Evolutionary conservation across 2,329 filamentous ascomycete genomes (phyloP).

Genomic region (Penicillium palitans): DNA sequence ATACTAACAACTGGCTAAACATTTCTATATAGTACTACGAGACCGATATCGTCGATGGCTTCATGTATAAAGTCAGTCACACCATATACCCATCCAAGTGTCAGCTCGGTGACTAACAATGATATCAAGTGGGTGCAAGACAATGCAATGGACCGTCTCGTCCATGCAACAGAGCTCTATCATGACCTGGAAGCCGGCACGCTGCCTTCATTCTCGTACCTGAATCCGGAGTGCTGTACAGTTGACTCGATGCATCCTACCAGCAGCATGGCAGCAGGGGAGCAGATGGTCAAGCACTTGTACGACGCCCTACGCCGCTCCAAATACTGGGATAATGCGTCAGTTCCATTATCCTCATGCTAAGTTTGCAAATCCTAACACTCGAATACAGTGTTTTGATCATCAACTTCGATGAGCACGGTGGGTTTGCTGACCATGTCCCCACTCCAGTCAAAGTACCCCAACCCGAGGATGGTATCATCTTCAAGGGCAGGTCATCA

Average conservation of each 20-base stretch:
- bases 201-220: constrained; percentile 67
- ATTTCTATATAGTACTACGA: constrained; percentile 36
- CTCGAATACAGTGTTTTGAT: constrained; percentile 34
- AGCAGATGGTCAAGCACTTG: constrained; percentile 44
- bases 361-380: not conserved
- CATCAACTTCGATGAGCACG: constrained; percentile 46
- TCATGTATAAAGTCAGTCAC: constrained; percentile 34
- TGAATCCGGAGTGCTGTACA: constrained; percentile 45
- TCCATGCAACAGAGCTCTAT: constrained; percentile 54
- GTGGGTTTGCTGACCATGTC: constrained; percentile 45
- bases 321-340: constrained; percentile 42
- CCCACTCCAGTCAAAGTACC: constrained; percentile 41
- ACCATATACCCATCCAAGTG: no score
- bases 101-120: not conserved
- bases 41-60: constrained; percentile 40
- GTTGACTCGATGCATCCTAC: constrained; percentile 44
- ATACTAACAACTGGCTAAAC: not conserved
- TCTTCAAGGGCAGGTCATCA: constrained; percentile 33
- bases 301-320: constrained; percentile 46
- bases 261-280: constrained; percentile 41
- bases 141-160: constrained; percentile 37
- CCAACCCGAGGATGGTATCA: constrained; percentile 35
- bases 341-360: constrained; percentile 3
- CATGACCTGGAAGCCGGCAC: constrained; percentile 40
- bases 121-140: constrained; percentile 38